Evolutionary conservation across 305 asterid genomes (phyloP).

Genomic region (Solanum hybrid): DNA sequence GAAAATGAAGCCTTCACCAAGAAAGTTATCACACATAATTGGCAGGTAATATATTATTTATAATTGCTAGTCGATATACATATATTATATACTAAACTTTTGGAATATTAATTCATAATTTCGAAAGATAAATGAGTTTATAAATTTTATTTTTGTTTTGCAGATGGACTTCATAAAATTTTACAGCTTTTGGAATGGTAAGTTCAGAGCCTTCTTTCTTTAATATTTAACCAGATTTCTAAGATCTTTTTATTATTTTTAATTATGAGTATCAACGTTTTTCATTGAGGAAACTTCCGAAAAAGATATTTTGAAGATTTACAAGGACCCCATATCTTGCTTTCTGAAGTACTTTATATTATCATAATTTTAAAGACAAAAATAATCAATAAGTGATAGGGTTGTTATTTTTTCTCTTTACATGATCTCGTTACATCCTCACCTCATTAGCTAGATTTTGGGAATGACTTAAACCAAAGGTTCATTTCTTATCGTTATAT

Average conservation of each 20-base stretch:
- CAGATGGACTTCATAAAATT: conserved; percentile 62
- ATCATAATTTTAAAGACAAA: background rate
- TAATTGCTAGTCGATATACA: background rate
- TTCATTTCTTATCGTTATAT: background rate
- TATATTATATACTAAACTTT: background rate
- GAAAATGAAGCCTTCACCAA: conserved; percentile 41
- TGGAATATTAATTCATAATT: background rate
- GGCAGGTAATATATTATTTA: conserved; percentile 37
- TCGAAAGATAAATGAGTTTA: background rate
- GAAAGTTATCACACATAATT: conserved; percentile 28
- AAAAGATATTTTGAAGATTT: background rate
- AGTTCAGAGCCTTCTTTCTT: background rate
- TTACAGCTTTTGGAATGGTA: conserved; percentile 59
- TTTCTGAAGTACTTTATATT: background rate
- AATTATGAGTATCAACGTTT: background rate
- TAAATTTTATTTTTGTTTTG: background rate
- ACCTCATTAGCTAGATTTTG: background rate
- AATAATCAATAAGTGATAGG: background rate
- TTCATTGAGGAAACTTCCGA: background rate
- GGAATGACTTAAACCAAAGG: background rate
- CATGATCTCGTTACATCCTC: background rate
- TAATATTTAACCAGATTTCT: background rate
- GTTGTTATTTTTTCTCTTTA: background rate
- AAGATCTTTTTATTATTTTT: background rate
- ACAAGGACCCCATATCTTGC: background rate